A percentile compares a stretch with the other conserved stretches of the same genome.
These are phyloP conservation scores for Cyclanthera cordifolia DNA, from an alignment of 306 rosid species.

Conservation along the genomic window DNA sequence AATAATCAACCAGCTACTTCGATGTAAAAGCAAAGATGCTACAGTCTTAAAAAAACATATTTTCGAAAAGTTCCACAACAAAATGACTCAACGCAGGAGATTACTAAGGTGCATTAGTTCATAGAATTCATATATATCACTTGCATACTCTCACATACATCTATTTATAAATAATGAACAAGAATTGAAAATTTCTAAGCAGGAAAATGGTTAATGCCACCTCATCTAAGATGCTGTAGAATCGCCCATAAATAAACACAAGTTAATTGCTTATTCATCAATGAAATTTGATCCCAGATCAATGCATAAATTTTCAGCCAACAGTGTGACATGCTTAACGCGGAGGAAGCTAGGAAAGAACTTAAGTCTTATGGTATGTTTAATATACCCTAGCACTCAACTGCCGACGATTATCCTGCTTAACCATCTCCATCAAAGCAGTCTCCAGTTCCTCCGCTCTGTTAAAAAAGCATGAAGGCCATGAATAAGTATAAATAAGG, in stretches of 20 bases:
- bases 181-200: background rate
- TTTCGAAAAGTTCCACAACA: background rate
- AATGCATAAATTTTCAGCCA: background rate
- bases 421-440: conserved; percentile 95
- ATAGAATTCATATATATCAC: background rate
- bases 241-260: background rate
- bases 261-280: background rate
- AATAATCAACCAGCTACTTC: background rate
- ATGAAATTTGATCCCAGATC: background rate
- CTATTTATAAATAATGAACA: background rate
- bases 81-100: background rate
- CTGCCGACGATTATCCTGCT: conserved; percentile 87
- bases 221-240: background rate
- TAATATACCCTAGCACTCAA: conserved; percentile 79
- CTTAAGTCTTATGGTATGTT: conserved; percentile 1
- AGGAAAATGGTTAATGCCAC: background rate
- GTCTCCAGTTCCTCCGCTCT: conserved; percentile 99
- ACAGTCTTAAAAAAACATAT: no score
- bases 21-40: background rate
- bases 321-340: background rate
- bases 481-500: background rate
- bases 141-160: background rate
- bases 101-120: background rate
- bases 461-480: conserved; percentile 8
- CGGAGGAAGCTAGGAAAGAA: background rate